Evolutionary conservation across 345 rosid genomes (phyloP).

Genomic region (Angophora floribunda): DNA sequence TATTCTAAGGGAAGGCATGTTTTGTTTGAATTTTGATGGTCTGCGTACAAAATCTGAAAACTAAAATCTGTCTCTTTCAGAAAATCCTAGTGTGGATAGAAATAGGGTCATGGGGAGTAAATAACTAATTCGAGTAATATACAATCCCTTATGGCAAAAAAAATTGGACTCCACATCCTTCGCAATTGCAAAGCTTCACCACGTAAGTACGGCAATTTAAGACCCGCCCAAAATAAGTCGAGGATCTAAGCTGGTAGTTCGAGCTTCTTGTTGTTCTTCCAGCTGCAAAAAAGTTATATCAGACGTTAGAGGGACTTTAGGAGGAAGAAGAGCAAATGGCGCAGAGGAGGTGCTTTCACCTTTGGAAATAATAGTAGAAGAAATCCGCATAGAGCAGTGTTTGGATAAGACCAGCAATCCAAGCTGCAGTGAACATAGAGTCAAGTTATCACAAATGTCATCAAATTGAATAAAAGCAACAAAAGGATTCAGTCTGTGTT

Average conservation of each 20-base stretch:
- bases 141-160: not conserved
- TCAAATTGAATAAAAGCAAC: not conserved
- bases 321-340: not conserved
- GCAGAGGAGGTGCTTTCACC: conserved; percentile 17
- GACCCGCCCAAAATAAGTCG: not conserved
- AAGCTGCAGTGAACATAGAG: conserved; percentile 36
- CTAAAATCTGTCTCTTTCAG: not conserved
- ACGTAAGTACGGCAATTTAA: not conserved
- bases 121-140: not conserved
- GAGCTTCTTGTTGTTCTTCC: conserved; percentile 87
- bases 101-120: not conserved
- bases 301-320: not conserved
- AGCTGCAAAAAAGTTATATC: conserved; percentile 23
- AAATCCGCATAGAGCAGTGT: conserved; percentile 72
- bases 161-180: not conserved
- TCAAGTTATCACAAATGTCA: not conserved
- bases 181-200: not conserved
- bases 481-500: not conserved
- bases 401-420: conserved; percentile 73
- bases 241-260: conserved; percentile 57
- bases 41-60: not conserved
- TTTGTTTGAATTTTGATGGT: not conserved
- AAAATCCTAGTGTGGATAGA: not conserved
- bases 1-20: not conserved
- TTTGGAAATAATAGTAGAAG: conserved; percentile 71